phyloP scores from a whole-genome alignment of 2,329 filamentous ascomycete genomes.

The Colletotrichum spaethianum region DNA sequence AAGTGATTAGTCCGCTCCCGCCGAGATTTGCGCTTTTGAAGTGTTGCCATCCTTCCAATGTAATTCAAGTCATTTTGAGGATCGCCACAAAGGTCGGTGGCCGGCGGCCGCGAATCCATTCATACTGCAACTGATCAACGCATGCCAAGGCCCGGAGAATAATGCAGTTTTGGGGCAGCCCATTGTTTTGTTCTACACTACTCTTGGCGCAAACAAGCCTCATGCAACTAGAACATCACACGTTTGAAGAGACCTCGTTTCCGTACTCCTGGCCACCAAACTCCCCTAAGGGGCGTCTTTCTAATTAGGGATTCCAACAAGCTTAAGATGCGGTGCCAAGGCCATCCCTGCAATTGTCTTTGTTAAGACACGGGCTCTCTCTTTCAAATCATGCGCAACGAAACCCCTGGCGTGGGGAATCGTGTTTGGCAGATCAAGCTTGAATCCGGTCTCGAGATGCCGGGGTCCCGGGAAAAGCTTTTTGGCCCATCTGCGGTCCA shows the following conservation, averaged over 20 bases:
- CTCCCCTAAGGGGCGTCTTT: conserved; percentile 1
- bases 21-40: conserved; percentile 9
- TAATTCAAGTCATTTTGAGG: conserved; percentile 24
- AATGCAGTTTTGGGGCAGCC: conserved; percentile 13
- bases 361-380: conserved; percentile 13
- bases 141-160: conserved; percentile 24
- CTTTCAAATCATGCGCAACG: conserved; percentile 20
- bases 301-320: conserved; percentile 12
- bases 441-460: not conserved
- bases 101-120: conserved; percentile 18
- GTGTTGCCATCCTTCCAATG: not conserved
- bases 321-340: conserved; percentile 18
- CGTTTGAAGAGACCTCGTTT: conserved; percentile 33
- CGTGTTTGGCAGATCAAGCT: conserved; percentile 24
- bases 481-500: conserved; percentile 4
- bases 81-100: not conserved
- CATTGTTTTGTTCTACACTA: conserved; percentile 24
- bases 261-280: not conserved
- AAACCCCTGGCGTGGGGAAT: conserved; percentile 23
- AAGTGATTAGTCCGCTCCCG: conserved; percentile 4
- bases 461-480: not conserved
- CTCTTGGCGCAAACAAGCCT: conserved; percentile 29
- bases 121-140: not conserved
- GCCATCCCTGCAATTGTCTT: conserved; percentile 14
- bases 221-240: conserved; percentile 9